Base-by-base conservation (phyloP, 257 asterid species). In the Ballota nigra region DNA sequence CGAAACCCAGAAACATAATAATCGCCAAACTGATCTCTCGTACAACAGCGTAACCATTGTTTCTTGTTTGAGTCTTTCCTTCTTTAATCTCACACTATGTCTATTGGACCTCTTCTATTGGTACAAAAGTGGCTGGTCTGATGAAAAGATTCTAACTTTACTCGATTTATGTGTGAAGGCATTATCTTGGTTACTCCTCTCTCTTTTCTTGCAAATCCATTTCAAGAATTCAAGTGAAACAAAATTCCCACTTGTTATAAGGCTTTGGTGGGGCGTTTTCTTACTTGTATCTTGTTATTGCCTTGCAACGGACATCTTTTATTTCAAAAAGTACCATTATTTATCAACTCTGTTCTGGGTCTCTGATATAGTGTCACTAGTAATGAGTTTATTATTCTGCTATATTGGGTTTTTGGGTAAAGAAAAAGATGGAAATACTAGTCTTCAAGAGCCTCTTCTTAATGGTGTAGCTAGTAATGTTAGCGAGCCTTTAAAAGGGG, bases 261-360 rank as follows among this genome's bases (percentile, higher is more conserved):
- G 96, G 80, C 70, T 84, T 0, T 93, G 97, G 92, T 93, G 95
- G 92, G 91, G 79, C 23, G 4, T 82, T 74, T 85, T 83, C 86
- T 79, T 90, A 67, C 71, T 55, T 19, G 33, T 83, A 2, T 90
- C 97, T 60, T 86, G 92, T 63, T 93, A 83, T 76, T 87, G 86
- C 76, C 75, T 93, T 20, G 92, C 77, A 11, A 65, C 74, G 15
- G 98, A 93, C 79, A 31, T 86, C 33, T 57, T 89, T 53, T 80
- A 82, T 73, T 77, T 70, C 70, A 34, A 59, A 78, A 82, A 82
- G 64, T 81, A 80, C 63, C 83, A 41, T 19, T 19, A 38, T 79
- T 71, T 85, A 12, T 76, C 86, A 6, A 31, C 78, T 58, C 61
- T 77, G 56, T 81, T 86, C 76, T 89, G 92, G 94, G 75, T 63